Conservation (phyloP, 208 protist species). For the Leishmania guyanensis region DNA sequence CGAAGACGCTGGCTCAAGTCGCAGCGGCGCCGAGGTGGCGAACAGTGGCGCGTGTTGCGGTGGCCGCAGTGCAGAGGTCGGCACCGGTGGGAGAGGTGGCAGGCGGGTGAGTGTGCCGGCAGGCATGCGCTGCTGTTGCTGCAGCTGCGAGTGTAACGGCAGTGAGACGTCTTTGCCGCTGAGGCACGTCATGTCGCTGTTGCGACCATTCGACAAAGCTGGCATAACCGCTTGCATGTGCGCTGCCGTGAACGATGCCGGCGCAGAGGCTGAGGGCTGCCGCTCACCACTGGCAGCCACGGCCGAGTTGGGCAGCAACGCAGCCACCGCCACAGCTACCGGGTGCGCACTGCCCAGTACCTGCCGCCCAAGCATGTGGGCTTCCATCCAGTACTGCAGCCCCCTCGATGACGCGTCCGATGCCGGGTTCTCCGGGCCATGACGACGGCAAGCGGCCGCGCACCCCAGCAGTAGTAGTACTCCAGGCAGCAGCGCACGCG, state of each 20-base stretch:
- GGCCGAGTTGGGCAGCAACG: not conserved
- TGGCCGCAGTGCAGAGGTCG: not conserved
- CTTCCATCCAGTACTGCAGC: constrained; percentile 17
- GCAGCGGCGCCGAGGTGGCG: not conserved
- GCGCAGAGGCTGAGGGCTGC: not conserved
- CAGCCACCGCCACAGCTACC: constrained; percentile 5
- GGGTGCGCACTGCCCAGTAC: constrained; percentile 18
- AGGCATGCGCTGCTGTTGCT: not conserved
- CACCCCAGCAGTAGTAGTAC: constrained; percentile 21
- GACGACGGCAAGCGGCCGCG: not conserved
- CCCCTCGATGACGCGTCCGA: not conserved
- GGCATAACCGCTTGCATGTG: not conserved
- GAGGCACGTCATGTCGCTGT: not conserved
- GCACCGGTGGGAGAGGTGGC: constrained; percentile 4
- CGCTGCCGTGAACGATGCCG: not conserved
- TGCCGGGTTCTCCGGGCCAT: not conserved
- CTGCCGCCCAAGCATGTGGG: constrained; percentile 10
- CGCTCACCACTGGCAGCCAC: constrained; percentile 2
- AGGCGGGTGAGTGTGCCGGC: not conserved
- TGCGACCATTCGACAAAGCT: no score
- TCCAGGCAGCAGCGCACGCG: constrained; percentile 26
- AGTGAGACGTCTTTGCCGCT: not conserved
- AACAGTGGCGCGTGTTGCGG: not conserved
- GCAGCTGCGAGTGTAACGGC: not conserved
- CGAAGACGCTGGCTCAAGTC: not conserved